Evolutionary conservation across 306 rosid genomes (phyloP).

Genomic region (Lithocarpus polystachyus): DNA sequence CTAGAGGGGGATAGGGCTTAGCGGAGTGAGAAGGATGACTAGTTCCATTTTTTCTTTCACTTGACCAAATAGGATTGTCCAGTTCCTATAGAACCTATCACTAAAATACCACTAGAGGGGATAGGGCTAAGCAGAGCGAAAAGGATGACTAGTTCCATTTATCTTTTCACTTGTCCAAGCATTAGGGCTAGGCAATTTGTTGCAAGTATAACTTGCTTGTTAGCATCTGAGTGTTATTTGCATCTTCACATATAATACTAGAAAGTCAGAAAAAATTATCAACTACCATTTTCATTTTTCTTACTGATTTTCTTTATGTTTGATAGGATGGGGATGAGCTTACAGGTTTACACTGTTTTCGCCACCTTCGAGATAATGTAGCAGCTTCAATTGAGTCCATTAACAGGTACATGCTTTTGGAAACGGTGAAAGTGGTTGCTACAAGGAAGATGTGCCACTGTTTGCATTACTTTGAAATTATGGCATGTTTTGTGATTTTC

Average conservation of each 20-base stretch:
- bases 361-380: slow-evolving; percentile 89
- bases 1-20: too few relatives aligned
- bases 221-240: background rate
- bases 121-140: too few relatives aligned
- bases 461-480: slow-evolving; percentile 1
- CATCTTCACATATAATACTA: background rate
- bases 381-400: slow-evolving; percentile 84
- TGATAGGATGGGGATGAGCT: slow-evolving; percentile 94
- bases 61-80: too few relatives aligned
- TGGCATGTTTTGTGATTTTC: too few relatives aligned
- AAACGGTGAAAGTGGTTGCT: slow-evolving; percentile 11
- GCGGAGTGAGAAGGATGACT: too few relatives aligned
- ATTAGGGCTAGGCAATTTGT: too few relatives aligned
- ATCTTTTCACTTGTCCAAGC: too few relatives aligned
- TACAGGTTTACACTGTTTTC: slow-evolving; percentile 95
- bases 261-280: slow-evolving; percentile 6
- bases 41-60: too few relatives aligned
- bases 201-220: background rate
- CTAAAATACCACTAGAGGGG: too few relatives aligned
- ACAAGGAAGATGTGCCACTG: slow-evolving; percentile 9
- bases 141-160: too few relatives aligned
- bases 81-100: too few relatives aligned
- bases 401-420: slow-evolving; percentile 61
- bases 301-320: slow-evolving; percentile 29
- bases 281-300: slow-evolving; percentile 1